Base-by-base conservation (phyloP, 2,329 filamentous ascomycete genomes). In the Aspergillus neoniger region DNA sequence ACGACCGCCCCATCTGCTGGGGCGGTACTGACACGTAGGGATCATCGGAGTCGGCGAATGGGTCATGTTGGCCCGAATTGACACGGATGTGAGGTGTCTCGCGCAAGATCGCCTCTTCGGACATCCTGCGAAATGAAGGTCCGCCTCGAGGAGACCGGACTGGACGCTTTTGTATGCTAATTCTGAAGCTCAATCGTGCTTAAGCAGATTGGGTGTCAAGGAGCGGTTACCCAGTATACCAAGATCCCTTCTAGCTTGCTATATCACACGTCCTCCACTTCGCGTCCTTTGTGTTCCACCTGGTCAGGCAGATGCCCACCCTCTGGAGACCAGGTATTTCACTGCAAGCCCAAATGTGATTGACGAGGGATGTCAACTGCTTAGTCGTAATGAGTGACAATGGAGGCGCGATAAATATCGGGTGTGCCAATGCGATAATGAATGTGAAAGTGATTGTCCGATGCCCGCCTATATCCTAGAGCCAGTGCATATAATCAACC, bases 1-100 rank as follows among this genome's bases (percentile, higher is more conserved):
- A 60, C 51, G 65, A 67, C 57, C 64, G 69, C 32, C 61, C 64
- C 15, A 63, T 53, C 1, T 75, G 72, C 43, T 69, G 63, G 57
- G n/a, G 62, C 44, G 25, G 49, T 48, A 66, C 47, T 3, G 69
- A 65, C 41, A 63, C 65, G 51, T 67, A 70, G 49, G 66, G 64
- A 65, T 70, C 75, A 14, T 70, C 63, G 7, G 76, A 67, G 64
- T 77, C 74, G 60, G 73, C 76, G 63, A 80, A 77, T 32, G 82
- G 75, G 69, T 88, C 81, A 65, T 84, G 80, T 65, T 79, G 81
- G 49, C 83, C 85, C 25, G 85, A 88, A 70, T 89, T 88, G 64
- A 89, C 80, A 59, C 85, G 85, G 61, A 89, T 85, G 65, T 88
- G 86, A 65, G 86, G 86, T 63, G 82, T 74, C 49, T 62, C 65